A percentile compares a stretch with the other conserved stretches of the same genome.
These are phyloP conservation scores for Asterophora parasitica DNA, from an alignment of 768 basidiomycete species.

Conservation along the genomic window DNA sequence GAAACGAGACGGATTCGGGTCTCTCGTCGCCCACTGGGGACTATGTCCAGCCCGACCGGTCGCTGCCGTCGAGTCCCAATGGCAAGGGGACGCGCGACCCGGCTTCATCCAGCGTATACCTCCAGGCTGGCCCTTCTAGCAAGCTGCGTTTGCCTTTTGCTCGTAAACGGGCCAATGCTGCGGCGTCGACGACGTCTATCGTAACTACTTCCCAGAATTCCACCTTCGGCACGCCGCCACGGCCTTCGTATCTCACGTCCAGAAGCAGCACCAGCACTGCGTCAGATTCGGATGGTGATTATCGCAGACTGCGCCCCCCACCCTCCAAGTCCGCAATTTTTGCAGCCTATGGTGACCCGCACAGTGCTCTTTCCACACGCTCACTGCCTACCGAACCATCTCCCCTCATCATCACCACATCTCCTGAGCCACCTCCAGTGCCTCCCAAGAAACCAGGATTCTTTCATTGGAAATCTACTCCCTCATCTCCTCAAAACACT, in stretches of 20 bases:
- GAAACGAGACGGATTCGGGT: slow-evolving; percentile 17
- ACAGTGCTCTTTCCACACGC: slow-evolving; percentile 51
- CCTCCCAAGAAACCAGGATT: slow-evolving; percentile 31
- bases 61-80: slow-evolving; percentile 31
- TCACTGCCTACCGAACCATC: slow-evolving; percentile 49
- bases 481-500: slow-evolving; percentile 17
- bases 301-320: slow-evolving; percentile 47
- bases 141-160: slow-evolving; percentile 36
- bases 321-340: slow-evolving; percentile 65
- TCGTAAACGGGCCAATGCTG: slow-evolving; percentile 28
- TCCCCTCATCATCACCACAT: slow-evolving; percentile 12
- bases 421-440: slow-evolving; percentile 15
- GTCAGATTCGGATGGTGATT: slow-evolving; percentile 39
- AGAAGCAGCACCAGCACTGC: slow-evolving; percentile 33
- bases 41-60: slow-evolving; percentile 28
- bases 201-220: slow-evolving; percentile 11
- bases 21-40: slow-evolving; percentile 30
- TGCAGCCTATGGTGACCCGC: slow-evolving; percentile 49
- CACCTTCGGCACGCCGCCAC: slow-evolving; percentile 22
- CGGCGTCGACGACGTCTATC: slow-evolving; percentile 18
- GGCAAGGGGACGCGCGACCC: slow-evolving; percentile 19
- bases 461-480: slow-evolving; percentile 37
- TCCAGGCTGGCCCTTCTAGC: slow-evolving; percentile 20
- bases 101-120: slow-evolving; percentile 18
- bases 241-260: slow-evolving; percentile 25